Conservation (phyloP, 176 grass and related monocot genomes). For the Phoenix roebelenii region DNA sequence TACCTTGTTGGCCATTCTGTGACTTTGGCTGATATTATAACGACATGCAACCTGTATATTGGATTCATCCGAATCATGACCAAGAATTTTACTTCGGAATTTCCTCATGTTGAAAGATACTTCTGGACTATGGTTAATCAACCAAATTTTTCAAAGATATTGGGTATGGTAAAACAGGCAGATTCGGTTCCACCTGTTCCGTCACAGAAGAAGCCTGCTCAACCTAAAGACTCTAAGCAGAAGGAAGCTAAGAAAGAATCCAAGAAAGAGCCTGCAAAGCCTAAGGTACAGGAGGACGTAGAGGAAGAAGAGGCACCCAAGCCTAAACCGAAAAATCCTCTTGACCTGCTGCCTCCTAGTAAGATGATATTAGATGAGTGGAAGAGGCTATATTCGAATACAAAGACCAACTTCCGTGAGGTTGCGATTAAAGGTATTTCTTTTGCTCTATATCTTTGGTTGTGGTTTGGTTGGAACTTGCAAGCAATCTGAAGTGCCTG, state of each 20-base stretch:
- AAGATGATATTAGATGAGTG: conserved; percentile 92
- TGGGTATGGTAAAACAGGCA: conserved; percentile 57
- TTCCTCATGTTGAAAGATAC: conserved; percentile 82
- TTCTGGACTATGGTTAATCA: conserved; percentile 90
- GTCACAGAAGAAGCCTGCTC: conserved; percentile 36
- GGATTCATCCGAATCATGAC: conserved; percentile 48
- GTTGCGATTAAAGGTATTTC: conserved; percentile 74
- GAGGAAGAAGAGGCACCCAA: conserved; percentile 70
- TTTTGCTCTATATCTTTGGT: not conserved
- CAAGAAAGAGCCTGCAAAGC: conserved; percentile 48
- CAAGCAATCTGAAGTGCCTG: no score
- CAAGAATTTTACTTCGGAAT: conserved; percentile 62
- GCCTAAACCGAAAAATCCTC: conserved; percentile 70
- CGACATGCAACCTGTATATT: conserved; percentile 60
- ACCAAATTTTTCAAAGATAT: conserved; percentile 53
- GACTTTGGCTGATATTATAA: conserved; percentile 70
- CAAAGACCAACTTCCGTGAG: conserved; percentile 78
- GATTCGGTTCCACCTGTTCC: conserved; percentile 42
- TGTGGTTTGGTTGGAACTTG: no score
- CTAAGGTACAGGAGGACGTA: conserved; percentile 28
- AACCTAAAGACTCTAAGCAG: conserved; percentile 53
- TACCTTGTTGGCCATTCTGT: conserved; percentile 65
- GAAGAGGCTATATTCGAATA: conserved; percentile 88
- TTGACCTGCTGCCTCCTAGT: conserved; percentile 76
- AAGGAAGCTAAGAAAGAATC: conserved; percentile 57